Evolutionary conservation across 2,329 filamentous ascomycete species (phyloP), one percentile per base, ranked within the genome.

Genomic region (Pestalotiopsis sp.): DNA sequence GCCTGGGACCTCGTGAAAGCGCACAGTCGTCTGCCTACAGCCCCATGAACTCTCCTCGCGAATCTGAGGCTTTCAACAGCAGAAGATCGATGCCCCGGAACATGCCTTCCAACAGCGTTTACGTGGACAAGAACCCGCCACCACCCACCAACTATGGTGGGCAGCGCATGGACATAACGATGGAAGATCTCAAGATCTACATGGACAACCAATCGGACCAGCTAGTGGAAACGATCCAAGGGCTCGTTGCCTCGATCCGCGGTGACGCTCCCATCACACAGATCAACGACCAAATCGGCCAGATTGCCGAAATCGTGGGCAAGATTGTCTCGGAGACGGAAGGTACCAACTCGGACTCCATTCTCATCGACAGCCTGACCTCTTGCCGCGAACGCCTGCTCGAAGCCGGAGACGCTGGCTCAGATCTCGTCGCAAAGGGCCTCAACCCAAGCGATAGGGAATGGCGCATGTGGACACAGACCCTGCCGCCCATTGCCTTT

Each of bases 401-500:
- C 23, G 88, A 90, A 75, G 87, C 91, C 68, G 86, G 87, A 68
- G 82, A 88, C 45, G 88, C 87, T 45, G 91, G 90, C 31, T 83
- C 87, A 72, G 85, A 88, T 9, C 86, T 92, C 31, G 87, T 85
- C 7, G 84, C 80, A 45, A 80, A 85, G 3, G 86, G 85, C 62
- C 81, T 84, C 17, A 83, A 84, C 56, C 82, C 87, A 61, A 84
- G 84, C 57, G 84, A 86, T 67, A 82, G 84, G 70, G 85, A 88
- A 71, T 90, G 88, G 88, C 85, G 84, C 71, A 84, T 85, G 75
- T 91, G 91, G 84, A 91, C 87, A 67, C 90, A 92, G 78, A 90
- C 89, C 36, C 82, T 97, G 65, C 93, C 93, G 12, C 93, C 93
- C 2, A 90, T 96, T 73, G 93, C 93, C n/a, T 97, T 97, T 80